Percentiles rank a stretch among this genome's conserved stretches.
These are phyloP conservation scores for Aspergillus asperescens DNA, from an alignment of 495 filamentous ascomycete species.

Conservation along the genomic window DNA sequence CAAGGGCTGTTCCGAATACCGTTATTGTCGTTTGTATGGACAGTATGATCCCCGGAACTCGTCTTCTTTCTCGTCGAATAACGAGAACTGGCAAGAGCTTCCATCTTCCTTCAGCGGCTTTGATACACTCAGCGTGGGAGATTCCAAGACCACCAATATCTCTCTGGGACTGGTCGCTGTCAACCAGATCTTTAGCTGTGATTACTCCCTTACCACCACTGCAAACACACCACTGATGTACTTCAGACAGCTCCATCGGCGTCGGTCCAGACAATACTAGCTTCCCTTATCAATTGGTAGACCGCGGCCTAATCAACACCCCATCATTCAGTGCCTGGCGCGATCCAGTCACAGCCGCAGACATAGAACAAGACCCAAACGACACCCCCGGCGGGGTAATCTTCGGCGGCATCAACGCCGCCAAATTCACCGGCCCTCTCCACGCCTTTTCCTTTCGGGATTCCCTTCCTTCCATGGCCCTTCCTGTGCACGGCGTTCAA, in stretches of 20 bases:
- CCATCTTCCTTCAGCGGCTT: background rate
- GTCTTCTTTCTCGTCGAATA: slow-evolving; percentile 2
- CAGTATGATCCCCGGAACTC: slow-evolving; percentile 1
- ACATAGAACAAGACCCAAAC: background rate
- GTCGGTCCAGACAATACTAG: background rate
- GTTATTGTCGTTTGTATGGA: background rate
- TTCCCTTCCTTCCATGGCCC: background rate
- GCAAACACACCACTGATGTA: background rate
- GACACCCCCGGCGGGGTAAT: background rate
- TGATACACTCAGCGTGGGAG: background rate
- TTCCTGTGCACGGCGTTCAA: slow-evolving; percentile 3
- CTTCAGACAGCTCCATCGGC: slow-evolving; percentile 4
- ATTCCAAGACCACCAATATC: background rate
- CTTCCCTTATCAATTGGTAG: slow-evolving; percentile 1
- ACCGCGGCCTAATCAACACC: slow-evolving; percentile 4
- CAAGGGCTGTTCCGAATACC: background rate
- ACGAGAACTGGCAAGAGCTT: background rate
- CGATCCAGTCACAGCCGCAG: background rate
- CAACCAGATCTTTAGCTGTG: background rate
- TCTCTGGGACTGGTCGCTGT: background rate
- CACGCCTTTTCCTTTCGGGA: slow-evolving; percentile 5
- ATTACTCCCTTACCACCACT: background rate
- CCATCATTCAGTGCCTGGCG: slow-evolving; percentile 5
- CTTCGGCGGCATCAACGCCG: slow-evolving; percentile 9
- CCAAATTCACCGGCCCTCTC: slow-evolving; percentile 4